phyloP scores from a whole-genome alignment of 2,329 filamentous ascomycete genomes.

The Neophaeococcomyces aloes region DNA sequence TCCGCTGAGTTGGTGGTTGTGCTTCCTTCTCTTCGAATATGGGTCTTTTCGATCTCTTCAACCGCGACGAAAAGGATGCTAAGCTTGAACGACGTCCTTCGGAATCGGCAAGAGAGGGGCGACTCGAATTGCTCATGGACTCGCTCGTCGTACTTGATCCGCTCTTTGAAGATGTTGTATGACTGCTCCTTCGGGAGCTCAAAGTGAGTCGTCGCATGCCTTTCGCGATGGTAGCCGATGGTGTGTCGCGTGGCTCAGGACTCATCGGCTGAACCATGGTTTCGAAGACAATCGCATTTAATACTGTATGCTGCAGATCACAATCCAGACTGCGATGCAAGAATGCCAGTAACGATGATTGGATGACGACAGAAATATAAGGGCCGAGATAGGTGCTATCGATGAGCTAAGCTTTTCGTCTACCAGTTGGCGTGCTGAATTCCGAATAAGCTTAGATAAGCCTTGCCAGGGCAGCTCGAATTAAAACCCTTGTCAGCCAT shows the following conservation, averaged over 20 bases:
- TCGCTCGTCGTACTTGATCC: slow-evolving; percentile 5
- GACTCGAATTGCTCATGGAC: slow-evolving; percentile 5
- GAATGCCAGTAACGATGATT: too few species aligned
- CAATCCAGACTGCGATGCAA: too few species aligned
- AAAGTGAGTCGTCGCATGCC: slow-evolving; percentile 1
- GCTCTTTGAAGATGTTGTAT: neutral
- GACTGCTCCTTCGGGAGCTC: neutral
- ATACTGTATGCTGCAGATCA: neutral
- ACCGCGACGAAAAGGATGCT: slow-evolving; percentile 3
- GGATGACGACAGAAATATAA: too few species aligned
- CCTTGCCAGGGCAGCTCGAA: neutral
- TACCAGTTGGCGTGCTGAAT: too few species aligned
- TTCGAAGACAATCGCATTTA: neutral
- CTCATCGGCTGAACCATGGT: neutral
- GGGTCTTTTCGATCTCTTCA: neutral
- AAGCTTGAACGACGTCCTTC: slow-evolving; percentile 2
- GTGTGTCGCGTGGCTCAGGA: neutral
- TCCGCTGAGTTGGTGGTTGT: neutral
- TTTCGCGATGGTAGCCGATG: neutral
- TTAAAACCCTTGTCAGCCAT: neutral
- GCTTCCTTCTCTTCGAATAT: neutral
- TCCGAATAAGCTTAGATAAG: neutral
- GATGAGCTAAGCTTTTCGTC: neutral
- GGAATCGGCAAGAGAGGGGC: slow-evolving; percentile 1
- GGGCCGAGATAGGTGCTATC: neutral